Conservation (phyloP, 768 basidiomycete species). For the Cubamyces sp. region DNA sequence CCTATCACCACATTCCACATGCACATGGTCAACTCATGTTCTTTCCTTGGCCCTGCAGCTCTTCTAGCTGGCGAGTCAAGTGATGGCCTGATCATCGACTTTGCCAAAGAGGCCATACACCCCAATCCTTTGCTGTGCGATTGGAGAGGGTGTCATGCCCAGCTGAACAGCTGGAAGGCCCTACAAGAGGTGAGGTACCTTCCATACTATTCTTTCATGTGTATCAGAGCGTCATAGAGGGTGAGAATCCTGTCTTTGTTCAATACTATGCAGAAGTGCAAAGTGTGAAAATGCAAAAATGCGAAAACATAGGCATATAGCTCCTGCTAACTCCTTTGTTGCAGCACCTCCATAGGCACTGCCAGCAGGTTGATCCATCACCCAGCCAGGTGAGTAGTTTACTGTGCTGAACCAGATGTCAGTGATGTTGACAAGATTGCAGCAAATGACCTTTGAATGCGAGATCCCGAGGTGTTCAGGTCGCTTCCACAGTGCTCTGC, state of each 20-base stretch:
- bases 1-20: too few relatives aligned
- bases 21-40: too few relatives aligned
- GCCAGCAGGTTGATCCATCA: slow-evolving; percentile 2
- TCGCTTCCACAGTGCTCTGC: slow-evolving; percentile 7
- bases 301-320: not conserved
- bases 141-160: slow-evolving; percentile 20
- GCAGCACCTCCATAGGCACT: slow-evolving; percentile 23
- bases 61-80: not conserved
- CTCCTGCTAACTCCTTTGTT: not conserved
- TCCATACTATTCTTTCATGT: not conserved
- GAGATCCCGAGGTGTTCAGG: slow-evolving; percentile 17
- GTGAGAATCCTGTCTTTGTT: not conserved
- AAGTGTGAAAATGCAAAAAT: not conserved
- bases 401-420: not conserved
- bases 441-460: slow-evolving; percentile 11
- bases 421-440: not conserved
- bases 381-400: slow-evolving; percentile 7
- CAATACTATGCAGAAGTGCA: not conserved
- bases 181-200: slow-evolving; percentile 23
- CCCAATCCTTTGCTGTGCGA: slow-evolving; percentile 14
- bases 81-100: slow-evolving; percentile 3
- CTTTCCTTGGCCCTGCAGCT: too few relatives aligned
- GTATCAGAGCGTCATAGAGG: slow-evolving; percentile 3
- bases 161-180: slow-evolving; percentile 26
- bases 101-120: slow-evolving; percentile 20